Evolutionary conservation across 441 rosid genomes (phyloP), one percentile per base, ranked within the genome.

Genomic region (Eruca vesicaria): DNA sequence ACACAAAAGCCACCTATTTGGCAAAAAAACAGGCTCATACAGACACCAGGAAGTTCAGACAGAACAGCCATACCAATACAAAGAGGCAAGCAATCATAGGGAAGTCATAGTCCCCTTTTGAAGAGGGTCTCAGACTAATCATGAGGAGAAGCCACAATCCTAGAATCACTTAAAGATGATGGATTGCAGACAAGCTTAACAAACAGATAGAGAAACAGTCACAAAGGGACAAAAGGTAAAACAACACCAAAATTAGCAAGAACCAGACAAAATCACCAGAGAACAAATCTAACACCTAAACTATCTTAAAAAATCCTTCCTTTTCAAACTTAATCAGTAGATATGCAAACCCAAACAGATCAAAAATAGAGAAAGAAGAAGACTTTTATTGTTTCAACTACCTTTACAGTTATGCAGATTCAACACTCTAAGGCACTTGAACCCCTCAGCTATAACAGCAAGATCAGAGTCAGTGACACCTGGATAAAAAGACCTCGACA

Each of bases 391-490:
- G 41, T 35, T 38, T 12, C 11, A 38, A 35, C n/a, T 38, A 38
- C 45, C 97, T 88, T 87, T 91, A 84, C 99, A 95, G 74, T 89
- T 80, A 28, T 84, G 90, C 70, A 93, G 79, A 76, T 77, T 81
- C 48, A 91, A 93, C 43, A 89, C 75, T 75, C 79, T 82, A 73
- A 95, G 78, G 79, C 75, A 86, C 79, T 82, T 86, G 74, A 95
- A 91, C 1, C 91, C 97, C 60, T 78, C 76, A 33, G 97, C 87
- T 68, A 95, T 83, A 14, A 91, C 91, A 58, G 84, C 69, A 19
- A 95, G 94, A 83, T 93, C 98, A 56, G 93, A 87, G 72, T 95
- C 99, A 15, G 97, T 89, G 29, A 93, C 89, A 3, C 99, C 99
- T 5, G 98, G 99, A 76, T 83, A 91, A 79, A 89, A 93, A 0